These are phyloP conservation scores for Stachybotrys echinatus DNA, from an alignment of 2,329 filamentous ascomycete species.

Conservation along the genomic window DNA sequence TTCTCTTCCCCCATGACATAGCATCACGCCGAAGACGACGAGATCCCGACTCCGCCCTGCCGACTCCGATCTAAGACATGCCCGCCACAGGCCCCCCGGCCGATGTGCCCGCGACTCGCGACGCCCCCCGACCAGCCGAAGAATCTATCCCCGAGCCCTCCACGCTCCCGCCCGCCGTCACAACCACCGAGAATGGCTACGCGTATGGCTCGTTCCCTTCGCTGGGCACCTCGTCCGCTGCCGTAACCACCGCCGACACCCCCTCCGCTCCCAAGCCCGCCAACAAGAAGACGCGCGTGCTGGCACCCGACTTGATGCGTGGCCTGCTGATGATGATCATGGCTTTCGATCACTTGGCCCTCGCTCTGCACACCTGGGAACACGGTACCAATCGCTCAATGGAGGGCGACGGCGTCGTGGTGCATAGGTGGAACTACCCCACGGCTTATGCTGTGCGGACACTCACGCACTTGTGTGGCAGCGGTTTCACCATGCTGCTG, in stretches of 20 bases:
- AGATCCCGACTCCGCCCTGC: too few species aligned
- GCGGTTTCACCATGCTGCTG: constrained; percentile 40
- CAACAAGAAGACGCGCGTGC: constrained; percentile 19
- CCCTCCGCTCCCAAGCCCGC: constrained; percentile 2
- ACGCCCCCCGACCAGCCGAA: background rate
- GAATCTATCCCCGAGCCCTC: background rate
- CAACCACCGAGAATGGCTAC: constrained; percentile 1
- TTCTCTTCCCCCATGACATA: too few species aligned
- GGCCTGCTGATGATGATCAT: constrained; percentile 39
- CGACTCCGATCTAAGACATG: too few species aligned
- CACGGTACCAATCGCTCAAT: constrained; percentile 30
- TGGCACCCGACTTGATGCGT: constrained; percentile 38
- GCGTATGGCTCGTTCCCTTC: constrained; percentile 1
- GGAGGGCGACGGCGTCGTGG: constrained; percentile 28
- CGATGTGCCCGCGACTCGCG: background rate
- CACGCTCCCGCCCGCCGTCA: background rate
- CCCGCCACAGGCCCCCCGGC: background rate
- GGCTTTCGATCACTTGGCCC: constrained; percentile 37
- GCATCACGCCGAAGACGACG: too few species aligned
- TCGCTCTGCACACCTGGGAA: constrained; percentile 33
- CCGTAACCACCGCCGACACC: constrained; percentile 7
- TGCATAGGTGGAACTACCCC: constrained; percentile 31
- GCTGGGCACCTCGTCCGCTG: background rate
- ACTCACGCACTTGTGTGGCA: constrained; percentile 38
- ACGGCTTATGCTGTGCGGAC: constrained; percentile 32